These are phyloP conservation scores for Paramarasmius palmivorus DNA, from an alignment of 1,284 basidiomycete species.

Conservation along the genomic window DNA sequence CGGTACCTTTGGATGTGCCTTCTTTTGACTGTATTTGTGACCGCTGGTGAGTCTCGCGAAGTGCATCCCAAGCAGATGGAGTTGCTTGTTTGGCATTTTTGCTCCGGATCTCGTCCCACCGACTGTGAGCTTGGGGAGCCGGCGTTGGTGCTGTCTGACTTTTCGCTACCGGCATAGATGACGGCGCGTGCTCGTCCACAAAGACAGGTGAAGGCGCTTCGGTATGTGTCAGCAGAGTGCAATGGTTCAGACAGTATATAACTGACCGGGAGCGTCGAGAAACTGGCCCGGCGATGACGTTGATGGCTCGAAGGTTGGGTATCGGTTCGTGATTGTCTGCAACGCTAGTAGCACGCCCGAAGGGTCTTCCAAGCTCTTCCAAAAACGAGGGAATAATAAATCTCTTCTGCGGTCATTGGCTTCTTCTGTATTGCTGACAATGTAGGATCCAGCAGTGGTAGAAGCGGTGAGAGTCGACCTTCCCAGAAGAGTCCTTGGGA, in stretches of 20 bases:
- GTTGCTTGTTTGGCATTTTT: conserved; percentile 46
- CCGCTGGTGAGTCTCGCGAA: conserved; percentile 61
- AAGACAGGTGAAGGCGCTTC: too few relatives aligned
- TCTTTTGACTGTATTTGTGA: conserved; percentile 20
- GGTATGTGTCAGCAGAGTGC: too few relatives aligned
- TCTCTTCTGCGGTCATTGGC: too few relatives aligned
- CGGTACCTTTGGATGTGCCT: conserved; percentile 5
- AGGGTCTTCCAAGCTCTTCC: conserved; percentile 13
- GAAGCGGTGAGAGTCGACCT: too few relatives aligned
- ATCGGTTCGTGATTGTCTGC: background rate
- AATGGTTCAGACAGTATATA: too few relatives aligned
- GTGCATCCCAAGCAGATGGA: conserved; percentile 63
- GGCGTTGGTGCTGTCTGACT: conserved; percentile 17
- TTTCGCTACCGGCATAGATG: conserved; percentile 10
- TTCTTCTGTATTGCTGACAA: too few relatives aligned
- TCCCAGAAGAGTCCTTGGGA: too few relatives aligned
- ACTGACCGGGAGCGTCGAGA: background rate
- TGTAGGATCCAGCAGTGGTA: too few relatives aligned
- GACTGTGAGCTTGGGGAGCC: conserved; percentile 30
- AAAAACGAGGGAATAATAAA: too few relatives aligned
- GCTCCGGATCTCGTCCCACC: conserved; percentile 66
- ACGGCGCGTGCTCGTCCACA: background rate
- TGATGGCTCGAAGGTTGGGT: too few relatives aligned
- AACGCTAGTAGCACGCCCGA: conserved; percentile 4
- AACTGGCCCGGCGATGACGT: too few relatives aligned